Percentiles rank a stretch among this genome's conserved stretches.
These are phyloP conservation scores for Barnettozyma pratensis DNA, from an alignment of 805 yeast species.

Conservation along the genomic window DNA sequence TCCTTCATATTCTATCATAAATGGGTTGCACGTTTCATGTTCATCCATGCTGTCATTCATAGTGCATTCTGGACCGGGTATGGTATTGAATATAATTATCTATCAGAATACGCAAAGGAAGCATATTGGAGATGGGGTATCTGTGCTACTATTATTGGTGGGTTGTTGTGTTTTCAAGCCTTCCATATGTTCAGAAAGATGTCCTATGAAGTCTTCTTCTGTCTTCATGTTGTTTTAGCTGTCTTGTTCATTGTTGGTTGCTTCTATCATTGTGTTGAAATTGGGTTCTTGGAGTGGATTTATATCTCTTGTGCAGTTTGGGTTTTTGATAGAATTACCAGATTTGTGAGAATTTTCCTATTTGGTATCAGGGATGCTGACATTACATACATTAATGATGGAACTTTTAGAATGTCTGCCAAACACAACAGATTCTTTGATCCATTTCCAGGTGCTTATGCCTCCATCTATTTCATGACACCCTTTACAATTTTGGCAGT, in stretches of 20 bases:
- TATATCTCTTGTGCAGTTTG: slow-evolving; percentile 29
- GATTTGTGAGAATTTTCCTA: slow-evolving; percentile 32
- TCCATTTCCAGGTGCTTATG: slow-evolving; percentile 48
- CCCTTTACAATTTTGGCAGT: slow-evolving; percentile 51
- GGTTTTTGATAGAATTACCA: slow-evolving; percentile 36
- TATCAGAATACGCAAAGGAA: slow-evolving; percentile 6
- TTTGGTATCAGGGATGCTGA: slow-evolving; percentile 16
- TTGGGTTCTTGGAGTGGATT: slow-evolving; percentile 31
- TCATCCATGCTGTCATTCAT: slow-evolving; percentile 20
- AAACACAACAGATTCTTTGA: slow-evolving; percentile 41
- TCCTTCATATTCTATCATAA: slow-evolving; percentile 64
- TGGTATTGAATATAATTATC: slow-evolving; percentile 5
- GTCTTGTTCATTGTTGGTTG: slow-evolving; percentile 45
- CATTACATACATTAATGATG: slow-evolving; percentile 26
- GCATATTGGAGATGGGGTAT: slow-evolving; percentile 33
- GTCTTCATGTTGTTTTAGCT: slow-evolving; percentile 55
- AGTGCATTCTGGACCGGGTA: slow-evolving; percentile 15
- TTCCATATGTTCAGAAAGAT: slow-evolving; percentile 44
- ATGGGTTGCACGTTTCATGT: slow-evolving; percentile 47
- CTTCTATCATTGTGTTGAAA: slow-evolving; percentile 48
- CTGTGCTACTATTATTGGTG: slow-evolving; percentile 39
- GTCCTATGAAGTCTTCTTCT: slow-evolving; percentile 56
- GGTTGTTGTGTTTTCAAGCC: slow-evolving; percentile 44
- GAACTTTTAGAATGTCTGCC: slow-evolving; percentile 37
- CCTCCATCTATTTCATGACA: slow-evolving; percentile 48